phyloP scores from a whole-genome alignment of 73 alveolate genomes.

The Tetrahymena thermophila region DNA sequence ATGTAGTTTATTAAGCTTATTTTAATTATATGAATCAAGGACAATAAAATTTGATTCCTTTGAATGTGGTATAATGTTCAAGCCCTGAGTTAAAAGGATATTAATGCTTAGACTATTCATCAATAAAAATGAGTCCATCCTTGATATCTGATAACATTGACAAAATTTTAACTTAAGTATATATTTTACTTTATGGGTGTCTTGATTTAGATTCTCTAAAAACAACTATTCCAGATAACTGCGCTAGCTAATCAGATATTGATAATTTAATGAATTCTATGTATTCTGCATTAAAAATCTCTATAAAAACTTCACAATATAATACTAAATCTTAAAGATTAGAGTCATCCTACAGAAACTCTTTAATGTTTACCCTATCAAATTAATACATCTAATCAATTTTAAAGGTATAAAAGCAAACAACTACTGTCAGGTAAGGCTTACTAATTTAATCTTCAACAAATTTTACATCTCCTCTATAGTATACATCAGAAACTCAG shows the following conservation, averaged over 20 bases:
- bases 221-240: not conserved
- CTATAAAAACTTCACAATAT: not conserved
- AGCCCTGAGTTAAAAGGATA: not conserved
- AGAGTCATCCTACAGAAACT: not conserved
- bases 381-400: too few relatives aligned
- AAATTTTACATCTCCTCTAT: too few relatives aligned
- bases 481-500: too few relatives aligned
- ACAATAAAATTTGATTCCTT: not conserved
- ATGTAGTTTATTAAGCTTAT: not conserved
- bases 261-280: not conserved
- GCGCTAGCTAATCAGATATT: not conserved
- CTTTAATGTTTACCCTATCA: too few relatives aligned
- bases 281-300: not conserved
- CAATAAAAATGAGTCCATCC: too few relatives aligned
- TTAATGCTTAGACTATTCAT: not conserved
- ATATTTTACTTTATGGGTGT: not conserved
- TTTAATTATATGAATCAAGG: not conserved
- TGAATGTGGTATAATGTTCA: too few relatives aligned
- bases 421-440: too few relatives aligned
- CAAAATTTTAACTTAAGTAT: too few relatives aligned
- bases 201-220: not conserved
- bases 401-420: too few relatives aligned
- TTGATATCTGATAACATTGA: not conserved
- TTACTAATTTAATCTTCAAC: too few relatives aligned
- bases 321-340: not conserved